Evolutionary conservation across 129 eudicot genomes (phyloP).

Genomic region (Apium graveolens): DNA sequence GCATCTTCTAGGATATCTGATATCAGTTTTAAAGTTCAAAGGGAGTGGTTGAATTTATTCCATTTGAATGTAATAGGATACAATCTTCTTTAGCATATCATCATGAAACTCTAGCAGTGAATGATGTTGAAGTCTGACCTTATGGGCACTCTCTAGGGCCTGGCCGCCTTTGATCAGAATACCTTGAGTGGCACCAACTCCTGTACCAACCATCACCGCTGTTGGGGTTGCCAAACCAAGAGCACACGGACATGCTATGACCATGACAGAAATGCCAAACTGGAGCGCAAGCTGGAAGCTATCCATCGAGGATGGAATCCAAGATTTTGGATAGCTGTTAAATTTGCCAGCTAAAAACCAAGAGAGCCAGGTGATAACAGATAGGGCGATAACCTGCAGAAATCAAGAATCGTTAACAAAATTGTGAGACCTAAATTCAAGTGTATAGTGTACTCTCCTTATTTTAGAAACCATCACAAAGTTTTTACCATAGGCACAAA

Average conservation of each 20-base stretch:
- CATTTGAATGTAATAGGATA: neutral
- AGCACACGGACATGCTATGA: slow-evolving; percentile 91
- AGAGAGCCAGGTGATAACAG: slow-evolving; percentile 56
- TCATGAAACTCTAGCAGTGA: neutral
- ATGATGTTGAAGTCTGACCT: slow-evolving; percentile 22
- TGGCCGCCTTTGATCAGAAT: slow-evolving; percentile 90
- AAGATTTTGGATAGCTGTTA: slow-evolving; percentile 51
- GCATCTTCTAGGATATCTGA: neutral
- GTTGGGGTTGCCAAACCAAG: slow-evolving; percentile 90
- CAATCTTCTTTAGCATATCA: neutral
- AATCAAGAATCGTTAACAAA: neutral
- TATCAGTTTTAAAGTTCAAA: neutral
- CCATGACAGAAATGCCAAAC: slow-evolving; percentile 90
- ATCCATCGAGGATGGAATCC: slow-evolving; percentile 81
- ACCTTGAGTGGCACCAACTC: slow-evolving; percentile 93
- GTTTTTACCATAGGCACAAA: slow-evolving; percentile 80
- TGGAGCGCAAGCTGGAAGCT: slow-evolving; percentile 87
- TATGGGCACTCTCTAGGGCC: slow-evolving; percentile 88
- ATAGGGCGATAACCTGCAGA: slow-evolving; percentile 55
- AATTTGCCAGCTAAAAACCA: slow-evolving; percentile 73
- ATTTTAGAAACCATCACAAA: neutral
- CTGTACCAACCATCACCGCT: slow-evolving; percentile 94
- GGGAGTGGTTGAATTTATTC: neutral
- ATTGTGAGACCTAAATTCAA: neutral
- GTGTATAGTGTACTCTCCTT: neutral